Evolutionary conservation across 192 early-diverging fungal genomes (phyloP).

Genomic region (Coemansia asiatica): DNA sequence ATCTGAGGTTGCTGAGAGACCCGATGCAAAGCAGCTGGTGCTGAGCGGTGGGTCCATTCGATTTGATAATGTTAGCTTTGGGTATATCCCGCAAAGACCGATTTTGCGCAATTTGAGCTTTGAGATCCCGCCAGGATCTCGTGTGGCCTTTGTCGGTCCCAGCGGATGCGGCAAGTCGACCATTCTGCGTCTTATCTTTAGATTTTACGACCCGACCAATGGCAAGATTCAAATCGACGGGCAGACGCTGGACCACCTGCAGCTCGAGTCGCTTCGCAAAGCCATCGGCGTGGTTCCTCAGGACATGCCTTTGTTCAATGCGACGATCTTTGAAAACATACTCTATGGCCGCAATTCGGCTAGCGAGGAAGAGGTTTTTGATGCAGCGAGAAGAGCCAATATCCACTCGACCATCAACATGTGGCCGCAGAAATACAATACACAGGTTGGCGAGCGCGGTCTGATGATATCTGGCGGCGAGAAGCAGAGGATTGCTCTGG

Average conservation of each 20-base stretch:
- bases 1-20: slow-evolving; percentile 60
- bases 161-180: slow-evolving; percentile 93
- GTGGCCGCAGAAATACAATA: slow-evolving; percentile 64
- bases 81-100: slow-evolving; percentile 74
- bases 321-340: slow-evolving; percentile 90
- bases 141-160: slow-evolving; percentile 90
- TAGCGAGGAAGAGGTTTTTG: slow-evolving; percentile 59
- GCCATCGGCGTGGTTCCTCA: slow-evolving; percentile 86
- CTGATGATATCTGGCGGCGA: slow-evolving; percentile 73
- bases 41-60: slow-evolving; percentile 71
- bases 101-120: slow-evolving; percentile 77
- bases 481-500: slow-evolving; percentile 63
- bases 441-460: slow-evolving; percentile 70
- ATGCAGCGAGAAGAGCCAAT: slow-evolving; percentile 60
- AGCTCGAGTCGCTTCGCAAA: slow-evolving; percentile 74
- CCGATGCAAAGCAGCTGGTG: slow-evolving; percentile 58
- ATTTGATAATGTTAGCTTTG: slow-evolving; percentile 89
- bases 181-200: slow-evolving; percentile 81
- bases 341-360: slow-evolving; percentile 79
- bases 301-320: slow-evolving; percentile 94
- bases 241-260: slow-evolving; percentile 77
- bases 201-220: slow-evolving; percentile 85
- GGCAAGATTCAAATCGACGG: slow-evolving; percentile 86
- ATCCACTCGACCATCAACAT: slow-evolving; percentile 63
- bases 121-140: slow-evolving; percentile 80